Evolutionary conservation across 2,329 filamentous ascomycete genomes (phyloP).

Genomic region (Didymellaceae sp.): DNA sequence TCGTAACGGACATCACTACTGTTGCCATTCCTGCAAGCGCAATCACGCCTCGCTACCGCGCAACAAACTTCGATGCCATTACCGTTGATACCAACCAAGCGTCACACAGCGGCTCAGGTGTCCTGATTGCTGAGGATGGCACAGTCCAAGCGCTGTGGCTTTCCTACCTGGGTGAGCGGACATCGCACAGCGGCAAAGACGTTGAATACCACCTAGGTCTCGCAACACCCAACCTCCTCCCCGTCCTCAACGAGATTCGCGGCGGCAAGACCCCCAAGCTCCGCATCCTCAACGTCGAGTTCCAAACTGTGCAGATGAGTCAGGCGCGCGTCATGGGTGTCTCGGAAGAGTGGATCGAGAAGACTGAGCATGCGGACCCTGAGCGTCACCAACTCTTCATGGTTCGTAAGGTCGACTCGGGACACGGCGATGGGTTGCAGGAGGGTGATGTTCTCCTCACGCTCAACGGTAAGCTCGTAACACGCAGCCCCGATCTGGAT

Average conservation of each 20-base stretch:
- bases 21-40: conserved; percentile 95
- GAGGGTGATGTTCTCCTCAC: conserved; percentile 94
- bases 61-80: conserved; percentile 95
- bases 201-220: conserved; percentile 96
- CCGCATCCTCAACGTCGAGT: conserved; percentile 91
- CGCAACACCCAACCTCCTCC: conserved; percentile 84
- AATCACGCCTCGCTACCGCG: conserved; percentile 88
- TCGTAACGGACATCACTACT: conserved; percentile 95
- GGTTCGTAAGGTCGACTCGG: conserved; percentile 86
- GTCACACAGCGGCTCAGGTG: conserved; percentile 90
- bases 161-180: conserved; percentile 92
- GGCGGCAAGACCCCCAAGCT: conserved; percentile 79
- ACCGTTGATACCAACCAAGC: conserved; percentile 94
- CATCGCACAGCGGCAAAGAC: conserved; percentile 78
- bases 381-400: conserved; percentile 97
- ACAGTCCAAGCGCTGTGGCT: conserved; percentile 96
- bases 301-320: conserved; percentile 93
- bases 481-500: conserved; percentile 89
- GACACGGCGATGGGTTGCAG: conserved; percentile 68
- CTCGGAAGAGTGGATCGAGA: conserved; percentile 91
- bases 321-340: conserved; percentile 98
- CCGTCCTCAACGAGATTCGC: conserved; percentile 87
- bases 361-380: conserved; percentile 86
- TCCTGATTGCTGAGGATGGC: conserved; percentile 86
- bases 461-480: conserved; percentile 90